Evolutionary conservation across 768 basidiomycete species (phyloP).

Genomic region (Termitomyces sp.): DNA sequence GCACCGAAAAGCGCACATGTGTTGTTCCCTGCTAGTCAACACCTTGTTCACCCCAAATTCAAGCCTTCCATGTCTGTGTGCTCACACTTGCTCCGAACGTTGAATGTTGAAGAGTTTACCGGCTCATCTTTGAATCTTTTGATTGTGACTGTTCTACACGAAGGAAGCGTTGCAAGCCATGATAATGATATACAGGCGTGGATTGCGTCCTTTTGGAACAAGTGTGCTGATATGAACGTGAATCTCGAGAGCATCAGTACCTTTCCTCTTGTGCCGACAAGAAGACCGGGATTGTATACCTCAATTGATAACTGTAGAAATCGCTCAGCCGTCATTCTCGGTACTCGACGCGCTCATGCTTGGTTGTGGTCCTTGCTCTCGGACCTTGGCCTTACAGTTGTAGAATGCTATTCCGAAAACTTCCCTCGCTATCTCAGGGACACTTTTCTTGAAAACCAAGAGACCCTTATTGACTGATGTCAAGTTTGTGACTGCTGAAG

Average conservation of each 20-base stretch:
- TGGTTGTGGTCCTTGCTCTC: slow-evolving; percentile 19
- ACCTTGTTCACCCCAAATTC: slow-evolving; percentile 28
- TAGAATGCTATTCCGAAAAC: slow-evolving; percentile 13
- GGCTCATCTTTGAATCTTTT: slow-evolving; percentile 15
- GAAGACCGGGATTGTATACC: slow-evolving; percentile 22
- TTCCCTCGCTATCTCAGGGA: slow-evolving; percentile 19
- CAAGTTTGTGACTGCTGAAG: slow-evolving; percentile 25
- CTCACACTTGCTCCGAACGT: slow-evolving; percentile 11
- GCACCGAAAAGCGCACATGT: slow-evolving; percentile 17
- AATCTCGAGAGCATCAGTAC: slow-evolving; percentile 14
- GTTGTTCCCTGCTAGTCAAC: slow-evolving; percentile 21
- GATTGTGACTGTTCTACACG: slow-evolving; percentile 6
- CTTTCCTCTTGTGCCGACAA: slow-evolving; percentile 35
- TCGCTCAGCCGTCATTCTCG: slow-evolving; percentile 23
- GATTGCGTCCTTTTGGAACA: slow-evolving; percentile 34
- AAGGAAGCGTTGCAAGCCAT: not conserved
- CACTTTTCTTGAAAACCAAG: slow-evolving; percentile 14
- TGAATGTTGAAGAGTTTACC: slow-evolving; percentile 25
- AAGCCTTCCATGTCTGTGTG: slow-evolving; percentile 9
- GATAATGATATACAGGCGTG: slow-evolving; percentile 12
- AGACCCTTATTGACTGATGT: slow-evolving; percentile 33
- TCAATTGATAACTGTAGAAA: slow-evolving; percentile 28
- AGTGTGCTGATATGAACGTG: slow-evolving; percentile 9
- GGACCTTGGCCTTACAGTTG: slow-evolving; percentile 23
- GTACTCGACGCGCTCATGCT: slow-evolving; percentile 7